These are phyloP conservation scores for Centella asiatica DNA, from an alignment of 129 eudicot genomes.

Conservation along the genomic window DNA sequence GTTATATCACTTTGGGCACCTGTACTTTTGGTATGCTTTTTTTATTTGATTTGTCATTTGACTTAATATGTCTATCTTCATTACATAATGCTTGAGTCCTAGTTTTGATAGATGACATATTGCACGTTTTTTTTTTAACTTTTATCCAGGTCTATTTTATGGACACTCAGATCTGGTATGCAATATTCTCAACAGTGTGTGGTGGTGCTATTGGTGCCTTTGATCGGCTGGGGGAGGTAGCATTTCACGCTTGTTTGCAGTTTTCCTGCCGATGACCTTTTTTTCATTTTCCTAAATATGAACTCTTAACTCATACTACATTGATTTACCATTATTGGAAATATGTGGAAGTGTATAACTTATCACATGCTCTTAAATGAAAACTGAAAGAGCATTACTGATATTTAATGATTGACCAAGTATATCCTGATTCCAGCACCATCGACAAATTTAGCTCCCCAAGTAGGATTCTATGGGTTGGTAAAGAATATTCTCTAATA, in stretches of 20 bases:
- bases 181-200: conserved; percentile 73
- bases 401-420: too few species aligned
- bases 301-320: background rate
- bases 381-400: too few species aligned
- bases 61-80: background rate
- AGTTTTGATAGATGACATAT: too few species aligned
- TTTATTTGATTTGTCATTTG: background rate
- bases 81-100: conserved; percentile 4
- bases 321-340: too few species aligned
- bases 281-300: background rate
- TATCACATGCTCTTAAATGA: too few species aligned
- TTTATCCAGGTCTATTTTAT: conserved; percentile 79
- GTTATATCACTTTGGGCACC: conserved; percentile 89
- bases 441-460: too few species aligned
- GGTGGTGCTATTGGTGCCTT: conserved; percentile 97
- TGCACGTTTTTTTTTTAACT: too few species aligned
- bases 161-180: conserved; percentile 98
- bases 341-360: too few species aligned
- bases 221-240: conserved; percentile 98
- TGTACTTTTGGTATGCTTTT: conserved; percentile 56
- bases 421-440: too few species aligned
- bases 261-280: background rate
- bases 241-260: background rate
- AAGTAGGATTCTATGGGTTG: too few species aligned
- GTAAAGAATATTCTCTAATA: too few species aligned